Evolutionary conservation across 176 grass and related monocot genomes (phyloP), one percentile per base, ranked within the genome.

Genomic region (Lolium rigidum): DNA sequence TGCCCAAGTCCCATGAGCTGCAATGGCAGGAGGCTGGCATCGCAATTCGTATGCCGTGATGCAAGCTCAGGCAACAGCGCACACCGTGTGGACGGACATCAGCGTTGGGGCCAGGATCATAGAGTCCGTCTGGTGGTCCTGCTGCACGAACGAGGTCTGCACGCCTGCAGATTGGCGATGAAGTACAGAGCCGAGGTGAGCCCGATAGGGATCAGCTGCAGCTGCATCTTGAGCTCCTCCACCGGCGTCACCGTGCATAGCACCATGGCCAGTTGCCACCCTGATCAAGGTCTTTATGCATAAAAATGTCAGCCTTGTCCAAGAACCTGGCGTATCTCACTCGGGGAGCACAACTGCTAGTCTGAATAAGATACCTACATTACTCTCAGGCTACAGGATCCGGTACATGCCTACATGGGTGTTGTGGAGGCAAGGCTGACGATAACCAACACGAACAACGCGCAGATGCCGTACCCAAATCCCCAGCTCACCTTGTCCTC

Each of bases 141-240:
- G 88, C 64, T 86, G 88, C 61, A 90, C 79, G 73, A 90, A 90
- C 1, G 84, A 78, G 35, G 79, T 86, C 79, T 86, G 79, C 7
- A 7, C 31, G 79, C 64, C 84, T 78, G 84, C 17, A 46, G 43
- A 74, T 86, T 90, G 16, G 88, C 73, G 46, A 82, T 5, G 73
- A 90, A 86, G 84, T 86, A 90, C 6, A 78, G 64, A 17, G 79
- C 84, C 4, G 84, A 78, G 5, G 79, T 83, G 73, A 90, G 55
- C 88, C 88, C 86, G 43, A 83, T 79, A 64, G 88, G 84, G 46
- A 83, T 41, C 55, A 82, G 46, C 63, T 73, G 31, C 31, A 35
- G 31, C 31, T 63, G 79, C 2, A 65, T 56, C 73, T 86, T 86
- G 31, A 86, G 10, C 83, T 86, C 79, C 79, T 90, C 88, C 79